These are phyloP conservation scores for Lichtheimia ornata DNA, from an alignment of 371 early-diverging fungal genomes.

Conservation along the genomic window DNA sequence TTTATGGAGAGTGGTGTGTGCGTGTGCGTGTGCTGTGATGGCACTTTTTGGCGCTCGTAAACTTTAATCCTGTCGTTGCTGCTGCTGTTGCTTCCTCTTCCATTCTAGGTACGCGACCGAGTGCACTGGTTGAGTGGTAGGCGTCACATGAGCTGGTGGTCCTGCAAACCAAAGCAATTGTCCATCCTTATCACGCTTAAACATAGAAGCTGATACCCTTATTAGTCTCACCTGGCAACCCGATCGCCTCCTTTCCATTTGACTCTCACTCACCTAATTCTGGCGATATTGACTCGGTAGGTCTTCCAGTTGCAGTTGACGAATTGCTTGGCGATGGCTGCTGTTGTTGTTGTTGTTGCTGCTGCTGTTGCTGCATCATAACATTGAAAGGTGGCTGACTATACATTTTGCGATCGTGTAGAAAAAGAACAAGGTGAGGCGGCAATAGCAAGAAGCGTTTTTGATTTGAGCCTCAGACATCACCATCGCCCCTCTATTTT, in stretches of 20 bases:
- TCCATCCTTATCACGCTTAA: slow-evolving; percentile 31
- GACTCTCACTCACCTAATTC: neutral
- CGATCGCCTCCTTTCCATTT: neutral
- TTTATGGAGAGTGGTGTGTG: neutral
- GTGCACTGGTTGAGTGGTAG: slow-evolving; percentile 20
- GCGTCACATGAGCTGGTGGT: slow-evolving; percentile 34
- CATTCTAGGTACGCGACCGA: slow-evolving; percentile 40
- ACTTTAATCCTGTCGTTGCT: slow-evolving; percentile 7
- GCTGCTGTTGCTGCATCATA: no score
- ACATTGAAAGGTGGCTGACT: no score
- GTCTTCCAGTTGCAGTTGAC: neutral
- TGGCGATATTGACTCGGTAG: neutral
- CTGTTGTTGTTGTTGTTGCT: no score
- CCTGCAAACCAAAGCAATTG: slow-evolving; percentile 48
- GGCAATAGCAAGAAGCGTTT: no score
- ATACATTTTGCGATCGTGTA: no score
- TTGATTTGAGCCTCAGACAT: no score
- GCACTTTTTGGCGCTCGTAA: neutral
- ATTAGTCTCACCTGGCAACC: neutral
- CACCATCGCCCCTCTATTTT: no score
- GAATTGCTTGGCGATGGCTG: no score
- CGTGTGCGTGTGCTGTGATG: neutral
- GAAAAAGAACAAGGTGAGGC: no score
- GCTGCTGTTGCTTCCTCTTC: slow-evolving; percentile 21
- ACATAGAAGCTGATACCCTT: slow-evolving; percentile 20